These are phyloP conservation scores for Neofusicoccum cordaticola DNA, from an alignment of 2,329 filamentous ascomycete species.

Conservation along the genomic window DNA sequence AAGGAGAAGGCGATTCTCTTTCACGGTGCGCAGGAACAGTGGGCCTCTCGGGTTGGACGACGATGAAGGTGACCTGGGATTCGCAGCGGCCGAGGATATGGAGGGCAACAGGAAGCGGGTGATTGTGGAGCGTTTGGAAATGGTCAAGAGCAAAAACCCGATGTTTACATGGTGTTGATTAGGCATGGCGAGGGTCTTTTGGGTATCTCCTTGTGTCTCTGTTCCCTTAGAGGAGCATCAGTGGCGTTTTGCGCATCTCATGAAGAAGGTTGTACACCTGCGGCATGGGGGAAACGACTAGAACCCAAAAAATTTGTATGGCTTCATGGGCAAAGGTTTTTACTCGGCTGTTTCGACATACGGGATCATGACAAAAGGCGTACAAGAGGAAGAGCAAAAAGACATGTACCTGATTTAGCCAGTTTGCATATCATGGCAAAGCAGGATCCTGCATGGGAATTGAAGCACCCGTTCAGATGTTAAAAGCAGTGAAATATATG, in stretches of 20 bases:
- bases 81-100: slow-evolving; percentile 89
- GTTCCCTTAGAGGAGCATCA: slow-evolving; percentile 4
- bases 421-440: neutral
- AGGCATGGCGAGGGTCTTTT: neutral
- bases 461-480: too few relatives aligned
- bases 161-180: slow-evolving; percentile 93
- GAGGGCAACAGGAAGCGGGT: slow-evolving; percentile 89
- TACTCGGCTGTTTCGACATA: neutral
- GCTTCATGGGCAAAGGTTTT: neutral
- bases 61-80: slow-evolving; percentile 88
- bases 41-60: slow-evolving; percentile 58
- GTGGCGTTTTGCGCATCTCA: neutral
- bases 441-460: too few relatives aligned
- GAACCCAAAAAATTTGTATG: neutral
- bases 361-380: neutral
- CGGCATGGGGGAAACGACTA: neutral
- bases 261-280: slow-evolving; percentile 10
- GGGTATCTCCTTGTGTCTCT: neutral
- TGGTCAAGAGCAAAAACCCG: slow-evolving; percentile 91
- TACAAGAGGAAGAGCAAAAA: neutral
- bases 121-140: slow-evolving; percentile 92
- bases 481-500: too few relatives aligned
- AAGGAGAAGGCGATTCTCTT: slow-evolving; percentile 43
- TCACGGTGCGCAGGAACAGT: slow-evolving; percentile 35
- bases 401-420: neutral